Conservation (phyloP, 2,329 filamentous ascomycete species). For the Balansia obtecta region DNA sequence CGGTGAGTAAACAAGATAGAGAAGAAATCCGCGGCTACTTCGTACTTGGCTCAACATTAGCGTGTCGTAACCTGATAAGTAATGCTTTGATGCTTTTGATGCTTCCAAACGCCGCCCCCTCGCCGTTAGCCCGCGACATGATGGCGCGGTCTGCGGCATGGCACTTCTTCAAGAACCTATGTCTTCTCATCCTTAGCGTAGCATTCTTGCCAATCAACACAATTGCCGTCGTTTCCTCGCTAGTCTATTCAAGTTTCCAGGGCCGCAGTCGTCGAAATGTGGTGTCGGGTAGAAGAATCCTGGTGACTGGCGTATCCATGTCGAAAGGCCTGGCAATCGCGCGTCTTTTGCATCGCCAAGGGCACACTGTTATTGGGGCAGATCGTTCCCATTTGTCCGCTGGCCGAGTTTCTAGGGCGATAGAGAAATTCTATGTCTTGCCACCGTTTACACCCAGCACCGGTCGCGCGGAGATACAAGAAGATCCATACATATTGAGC, state of each 20-base stretch:
- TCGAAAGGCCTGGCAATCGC: conserved; percentile 56
- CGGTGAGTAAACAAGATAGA: background rate
- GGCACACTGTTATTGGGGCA: conserved; percentile 60
- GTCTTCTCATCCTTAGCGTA: conserved; percentile 17
- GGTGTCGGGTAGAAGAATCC: conserved; percentile 31
- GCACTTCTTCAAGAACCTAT: conserved; percentile 14
- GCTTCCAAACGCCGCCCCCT: background rate
- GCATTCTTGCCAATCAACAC: conserved; percentile 37
- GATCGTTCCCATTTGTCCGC: conserved; percentile 44
- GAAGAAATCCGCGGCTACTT: too few species aligned
- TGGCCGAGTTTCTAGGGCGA: conserved; percentile 44
- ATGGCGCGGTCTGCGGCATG: conserved; percentile 3
- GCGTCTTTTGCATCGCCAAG: conserved; percentile 48
- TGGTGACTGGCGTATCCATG: conserved; percentile 65
- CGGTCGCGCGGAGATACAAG: background rate
- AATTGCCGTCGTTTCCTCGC: conserved; percentile 21
- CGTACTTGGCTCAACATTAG: too few species aligned
- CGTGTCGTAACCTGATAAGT: too few species aligned
- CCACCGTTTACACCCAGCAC: conserved; percentile 15
- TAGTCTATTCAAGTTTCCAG: background rate
- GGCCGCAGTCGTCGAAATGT: conserved; percentile 5
- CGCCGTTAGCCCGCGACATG: background rate
- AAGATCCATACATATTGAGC: conserved; percentile 39
- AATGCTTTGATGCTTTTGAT: too few species aligned
- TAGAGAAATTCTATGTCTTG: conserved; percentile 41